Conservation (phyloP, 2,329 filamentous ascomycete species). For the Rachicladosporium sp. region DNA sequence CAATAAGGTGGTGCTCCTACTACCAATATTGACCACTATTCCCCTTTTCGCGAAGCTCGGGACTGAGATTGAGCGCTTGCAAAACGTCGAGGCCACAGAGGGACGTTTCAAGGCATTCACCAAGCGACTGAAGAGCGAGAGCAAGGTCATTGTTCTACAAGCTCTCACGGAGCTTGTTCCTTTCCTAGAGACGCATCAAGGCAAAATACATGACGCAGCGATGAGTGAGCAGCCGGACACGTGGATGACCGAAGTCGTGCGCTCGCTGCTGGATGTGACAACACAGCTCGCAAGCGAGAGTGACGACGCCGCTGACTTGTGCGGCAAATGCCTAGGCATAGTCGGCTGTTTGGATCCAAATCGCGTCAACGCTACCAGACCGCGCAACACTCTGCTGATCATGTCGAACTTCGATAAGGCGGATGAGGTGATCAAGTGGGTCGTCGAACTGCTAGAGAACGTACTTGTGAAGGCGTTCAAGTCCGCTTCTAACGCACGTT, state of each 20-base stretch:
- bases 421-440: slow-evolving; percentile 73
- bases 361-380: slow-evolving; percentile 65
- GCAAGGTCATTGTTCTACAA: slow-evolving; percentile 70
- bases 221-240: slow-evolving; percentile 73
- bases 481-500: slow-evolving; percentile 73
- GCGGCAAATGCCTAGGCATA: slow-evolving; percentile 71
- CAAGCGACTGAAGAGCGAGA: slow-evolving; percentile 67
- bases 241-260: slow-evolving; percentile 57
- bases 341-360: slow-evolving; percentile 89
- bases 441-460: slow-evolving; percentile 71
- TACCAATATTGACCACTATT: slow-evolving; percentile 68
- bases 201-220: slow-evolving; percentile 64
- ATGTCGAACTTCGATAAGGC: slow-evolving; percentile 71
- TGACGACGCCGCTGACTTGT: slow-evolving; percentile 58
- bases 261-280: slow-evolving; percentile 73
- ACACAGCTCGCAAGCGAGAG: slow-evolving; percentile 59
- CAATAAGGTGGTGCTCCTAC: slow-evolving; percentile 53
- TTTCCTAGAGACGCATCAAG: slow-evolving; percentile 62
- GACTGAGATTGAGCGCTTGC: slow-evolving; percentile 50
- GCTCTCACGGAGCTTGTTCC: slow-evolving; percentile 64
- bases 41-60: slow-evolving; percentile 58
- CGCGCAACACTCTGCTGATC: slow-evolving; percentile 73
- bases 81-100: slow-evolving; percentile 51
- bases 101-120: slow-evolving; percentile 60
- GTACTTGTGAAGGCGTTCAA: slow-evolving; percentile 85